A percentile compares a stretch with the other conserved stretches of the same genome.
Conservation (phyloP, 257 asterid genomes). For the Fraxinus pennsylvanica region DNA sequence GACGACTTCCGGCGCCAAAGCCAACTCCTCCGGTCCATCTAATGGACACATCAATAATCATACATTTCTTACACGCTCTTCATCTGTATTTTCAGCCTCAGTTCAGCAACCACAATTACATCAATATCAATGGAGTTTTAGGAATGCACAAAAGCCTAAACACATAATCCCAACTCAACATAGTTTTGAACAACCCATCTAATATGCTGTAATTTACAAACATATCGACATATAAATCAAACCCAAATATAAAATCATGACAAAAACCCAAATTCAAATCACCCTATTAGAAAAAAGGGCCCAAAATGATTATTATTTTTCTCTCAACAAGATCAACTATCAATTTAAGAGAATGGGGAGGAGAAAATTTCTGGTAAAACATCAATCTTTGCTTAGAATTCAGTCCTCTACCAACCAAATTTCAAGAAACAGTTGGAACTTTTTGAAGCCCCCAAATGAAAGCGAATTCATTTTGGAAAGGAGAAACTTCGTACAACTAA, state of each 20-base stretch:
- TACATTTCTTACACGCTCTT: conserved; percentile 14
- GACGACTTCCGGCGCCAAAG: conserved; percentile 82
- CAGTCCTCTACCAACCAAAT: conserved; percentile 47
- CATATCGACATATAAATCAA: conserved; percentile 8
- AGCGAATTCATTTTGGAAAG: conserved; percentile 21
- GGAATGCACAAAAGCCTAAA: conserved; percentile 15
- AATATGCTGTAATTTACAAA: not conserved
- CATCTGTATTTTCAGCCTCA: conserved; percentile 12
- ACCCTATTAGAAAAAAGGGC: not conserved
- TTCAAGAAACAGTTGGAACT: conserved; percentile 25
- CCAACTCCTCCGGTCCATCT: conserved; percentile 94
- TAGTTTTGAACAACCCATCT: not conserved
- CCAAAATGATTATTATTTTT: not conserved
- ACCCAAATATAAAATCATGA: not conserved
- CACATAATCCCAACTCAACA: conserved; percentile 12
- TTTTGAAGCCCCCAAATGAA: conserved; percentile 22
- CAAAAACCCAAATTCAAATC: not conserved
- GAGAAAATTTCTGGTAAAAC: conserved; percentile 19
- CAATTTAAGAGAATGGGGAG: conserved; percentile 12
- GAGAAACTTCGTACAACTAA: conserved; percentile 33
- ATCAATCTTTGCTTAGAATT: conserved; percentile 44
- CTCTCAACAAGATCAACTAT: conserved; percentile 6
- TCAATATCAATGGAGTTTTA: conserved; percentile 2
- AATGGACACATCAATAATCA: conserved; percentile 1
- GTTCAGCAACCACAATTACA: conserved; percentile 25